A percentile compares a stretch with the other conserved stretches of the same genome.
Conservation (phyloP, 495 filamentous ascomycete genomes). For the Aspergillus coremiiformis region DNA sequence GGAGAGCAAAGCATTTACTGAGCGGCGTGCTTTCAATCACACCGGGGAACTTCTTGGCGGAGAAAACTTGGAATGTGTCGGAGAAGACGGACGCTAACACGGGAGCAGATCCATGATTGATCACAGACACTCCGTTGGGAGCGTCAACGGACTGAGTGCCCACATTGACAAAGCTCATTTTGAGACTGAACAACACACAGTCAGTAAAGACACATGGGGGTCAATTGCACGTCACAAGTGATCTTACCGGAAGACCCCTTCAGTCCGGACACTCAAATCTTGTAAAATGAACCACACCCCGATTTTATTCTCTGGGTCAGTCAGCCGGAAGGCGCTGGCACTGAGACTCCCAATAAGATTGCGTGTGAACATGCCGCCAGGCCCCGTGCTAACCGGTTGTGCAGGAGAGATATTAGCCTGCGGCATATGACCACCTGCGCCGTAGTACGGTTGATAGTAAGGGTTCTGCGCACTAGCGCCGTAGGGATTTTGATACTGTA, state of each 20-base stretch:
- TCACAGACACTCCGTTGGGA: slow-evolving; percentile 32
- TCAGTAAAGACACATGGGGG: background rate
- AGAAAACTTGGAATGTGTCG: slow-evolving; percentile 87
- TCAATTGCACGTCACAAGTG: background rate
- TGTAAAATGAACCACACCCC: slow-evolving; percentile 97
- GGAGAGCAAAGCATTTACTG: slow-evolving; percentile 87
- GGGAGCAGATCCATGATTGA: slow-evolving; percentile 75
- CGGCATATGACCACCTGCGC: slow-evolving; percentile 28
- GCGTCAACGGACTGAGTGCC: slow-evolving; percentile 39
- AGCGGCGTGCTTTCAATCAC: slow-evolving; percentile 91
- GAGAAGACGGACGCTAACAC: slow-evolving; percentile 85
- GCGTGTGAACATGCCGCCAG: slow-evolving; percentile 87
- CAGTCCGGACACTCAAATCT: slow-evolving; percentile 88
- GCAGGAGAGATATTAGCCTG: slow-evolving; percentile 33
- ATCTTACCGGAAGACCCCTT: slow-evolving; percentile 79
- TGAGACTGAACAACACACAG: slow-evolving; percentile 38
- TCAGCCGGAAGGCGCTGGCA: slow-evolving; percentile 82
- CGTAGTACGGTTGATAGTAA: slow-evolving; percentile 35
- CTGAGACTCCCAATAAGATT: slow-evolving; percentile 92
- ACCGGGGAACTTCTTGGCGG: slow-evolving; percentile 95
- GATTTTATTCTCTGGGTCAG: slow-evolving; percentile 73
- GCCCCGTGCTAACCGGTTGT: slow-evolving; percentile 40
- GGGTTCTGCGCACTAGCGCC: slow-evolving; percentile 30
- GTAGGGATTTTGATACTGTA: slow-evolving; percentile 39
- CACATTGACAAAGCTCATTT: slow-evolving; percentile 83